phyloP scores from a whole-genome alignment of 2,329 filamentous ascomycete genomes.

The Penicillium sp. region DNA sequence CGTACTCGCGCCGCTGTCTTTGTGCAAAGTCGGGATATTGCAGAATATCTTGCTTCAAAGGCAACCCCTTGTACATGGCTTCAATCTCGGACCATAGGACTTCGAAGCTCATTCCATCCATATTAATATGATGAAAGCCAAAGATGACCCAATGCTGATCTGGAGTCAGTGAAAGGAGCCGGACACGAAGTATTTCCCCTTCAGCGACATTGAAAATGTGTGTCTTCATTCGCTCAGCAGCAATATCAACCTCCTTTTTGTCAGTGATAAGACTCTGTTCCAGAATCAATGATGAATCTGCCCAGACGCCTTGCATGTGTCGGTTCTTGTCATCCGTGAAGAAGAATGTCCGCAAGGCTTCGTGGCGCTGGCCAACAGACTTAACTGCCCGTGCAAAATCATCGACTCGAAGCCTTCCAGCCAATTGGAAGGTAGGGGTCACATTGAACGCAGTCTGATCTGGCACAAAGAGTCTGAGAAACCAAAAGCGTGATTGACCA shows the following conservation, averaged over 20 bases:
- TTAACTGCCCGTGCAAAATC: slow-evolving; percentile 35
- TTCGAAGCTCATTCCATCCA: slow-evolving; percentile 48
- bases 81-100: slow-evolving; percentile 46
- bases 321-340: slow-evolving; percentile 15
- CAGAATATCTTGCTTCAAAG: slow-evolving; percentile 16
- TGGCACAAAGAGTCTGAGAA: slow-evolving; percentile 24
- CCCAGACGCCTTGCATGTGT: slow-evolving; percentile 23
- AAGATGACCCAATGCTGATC: slow-evolving; percentile 43
- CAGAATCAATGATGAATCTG: slow-evolving; percentile 25
- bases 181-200: slow-evolving; percentile 29
- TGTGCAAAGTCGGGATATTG: slow-evolving; percentile 39
- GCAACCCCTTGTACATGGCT: slow-evolving; percentile 38
- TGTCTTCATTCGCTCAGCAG: slow-evolving; percentile 19
- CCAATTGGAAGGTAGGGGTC: slow-evolving; percentile 30
- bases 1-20: slow-evolving; percentile 28
- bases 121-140: slow-evolving; percentile 48
- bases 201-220: slow-evolving; percentile 39
- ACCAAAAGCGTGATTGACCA: slow-evolving; percentile 44
- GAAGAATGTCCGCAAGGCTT: slow-evolving; percentile 33
- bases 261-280: slow-evolving; percentile 18
- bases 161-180: slow-evolving; percentile 9
- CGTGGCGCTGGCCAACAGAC: slow-evolving; percentile 28
- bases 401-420: slow-evolving; percentile 30
- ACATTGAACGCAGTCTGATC: slow-evolving; percentile 43
- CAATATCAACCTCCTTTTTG: slow-evolving; percentile 19